These are phyloP conservation scores for Pseudogymnoascus sp. DNA, from an alignment of 2,329 filamentous ascomycete genomes.

Conservation along the genomic window DNA sequence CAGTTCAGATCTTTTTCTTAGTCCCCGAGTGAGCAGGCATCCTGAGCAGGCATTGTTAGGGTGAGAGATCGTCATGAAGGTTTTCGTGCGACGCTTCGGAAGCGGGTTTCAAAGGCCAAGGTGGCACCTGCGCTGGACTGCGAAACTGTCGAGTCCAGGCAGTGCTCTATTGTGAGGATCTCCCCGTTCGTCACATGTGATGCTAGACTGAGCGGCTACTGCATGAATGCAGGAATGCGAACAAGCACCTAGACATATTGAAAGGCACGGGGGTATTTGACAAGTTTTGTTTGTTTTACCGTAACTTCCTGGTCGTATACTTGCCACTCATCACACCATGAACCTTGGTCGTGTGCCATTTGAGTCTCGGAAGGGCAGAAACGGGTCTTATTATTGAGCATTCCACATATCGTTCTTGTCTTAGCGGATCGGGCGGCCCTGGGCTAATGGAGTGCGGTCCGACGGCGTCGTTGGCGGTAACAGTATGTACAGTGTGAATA, in stretches of 20 bases:
- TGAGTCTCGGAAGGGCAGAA: background rate
- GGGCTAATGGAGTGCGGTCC: background rate
- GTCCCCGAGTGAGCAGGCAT: background rate
- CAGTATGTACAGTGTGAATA: background rate
- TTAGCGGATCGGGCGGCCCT: background rate
- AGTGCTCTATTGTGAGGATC: background rate
- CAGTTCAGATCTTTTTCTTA: background rate
- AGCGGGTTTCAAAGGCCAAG: background rate
- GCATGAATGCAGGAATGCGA: conserved; percentile 1
- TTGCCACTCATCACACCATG: background rate
- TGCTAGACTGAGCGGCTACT: background rate
- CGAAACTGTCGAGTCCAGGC: background rate
- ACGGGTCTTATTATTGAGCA: background rate
- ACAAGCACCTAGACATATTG: background rate
- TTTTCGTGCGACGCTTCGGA: conserved; percentile 4
- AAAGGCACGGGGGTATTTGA: background rate
- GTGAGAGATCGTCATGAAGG: background rate
- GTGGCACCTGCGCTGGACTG: background rate
- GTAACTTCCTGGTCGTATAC: conserved; percentile 1
- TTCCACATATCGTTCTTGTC: background rate
- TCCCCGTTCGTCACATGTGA: background rate
- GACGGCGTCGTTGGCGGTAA: background rate
- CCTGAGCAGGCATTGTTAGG: background rate
- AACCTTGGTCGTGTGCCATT: background rate
- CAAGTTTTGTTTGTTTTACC: conserved; percentile 3